phyloP scores from a whole-genome alignment of 2,329 filamentous ascomycete genomes.

The Sphaerulina vaccinii region DNA sequence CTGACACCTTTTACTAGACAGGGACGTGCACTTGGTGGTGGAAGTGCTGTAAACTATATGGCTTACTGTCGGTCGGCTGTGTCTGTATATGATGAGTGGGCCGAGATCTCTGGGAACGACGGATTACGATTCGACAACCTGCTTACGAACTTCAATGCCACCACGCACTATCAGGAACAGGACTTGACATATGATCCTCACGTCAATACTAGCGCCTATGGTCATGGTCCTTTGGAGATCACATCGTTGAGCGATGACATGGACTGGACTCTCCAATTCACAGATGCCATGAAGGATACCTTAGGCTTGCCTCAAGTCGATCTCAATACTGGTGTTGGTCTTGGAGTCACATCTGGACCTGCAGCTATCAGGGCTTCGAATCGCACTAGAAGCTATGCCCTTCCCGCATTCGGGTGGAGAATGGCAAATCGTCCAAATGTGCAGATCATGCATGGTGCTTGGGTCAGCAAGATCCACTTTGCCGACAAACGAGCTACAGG shows the following conservation, averaged over 20 bases:
- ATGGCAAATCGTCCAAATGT: slow-evolving; percentile 14
- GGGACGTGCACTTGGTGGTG: slow-evolving; percentile 10
- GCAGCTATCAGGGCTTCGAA: slow-evolving; percentile 10
- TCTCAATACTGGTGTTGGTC: slow-evolving; percentile 6
- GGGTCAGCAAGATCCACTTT: slow-evolving; percentile 17
- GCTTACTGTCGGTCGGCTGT: slow-evolving; percentile 11
- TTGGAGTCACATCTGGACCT: slow-evolving; percentile 10
- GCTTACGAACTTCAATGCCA: slow-evolving; percentile 13
- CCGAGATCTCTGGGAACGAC: slow-evolving; percentile 11
- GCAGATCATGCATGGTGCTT: slow-evolving; percentile 11
- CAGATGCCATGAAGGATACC: slow-evolving; percentile 1
- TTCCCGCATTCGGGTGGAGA: slow-evolving; percentile 10
- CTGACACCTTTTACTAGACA: slow-evolving; percentile 5
- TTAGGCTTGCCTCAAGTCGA: slow-evolving; percentile 10
- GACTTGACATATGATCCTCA: slow-evolving; percentile 2
- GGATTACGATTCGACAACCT: slow-evolving; percentile 9
- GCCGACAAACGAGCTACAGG: slow-evolving; percentile 5
- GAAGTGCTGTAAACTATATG: slow-evolving; percentile 17
- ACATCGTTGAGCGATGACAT: neutral
- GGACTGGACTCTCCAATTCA: slow-evolving; percentile 5
- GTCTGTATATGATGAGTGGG: slow-evolving; percentile 19
- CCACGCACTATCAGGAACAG: slow-evolving; percentile 5
- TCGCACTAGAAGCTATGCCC: slow-evolving; percentile 12
- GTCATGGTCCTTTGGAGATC: slow-evolving; percentile 11
- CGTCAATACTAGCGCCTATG: slow-evolving; percentile 12